Evolutionary conservation across 1,284 basidiomycete genomes (phyloP).

Genomic region (Ceratobasidium sp.): DNA sequence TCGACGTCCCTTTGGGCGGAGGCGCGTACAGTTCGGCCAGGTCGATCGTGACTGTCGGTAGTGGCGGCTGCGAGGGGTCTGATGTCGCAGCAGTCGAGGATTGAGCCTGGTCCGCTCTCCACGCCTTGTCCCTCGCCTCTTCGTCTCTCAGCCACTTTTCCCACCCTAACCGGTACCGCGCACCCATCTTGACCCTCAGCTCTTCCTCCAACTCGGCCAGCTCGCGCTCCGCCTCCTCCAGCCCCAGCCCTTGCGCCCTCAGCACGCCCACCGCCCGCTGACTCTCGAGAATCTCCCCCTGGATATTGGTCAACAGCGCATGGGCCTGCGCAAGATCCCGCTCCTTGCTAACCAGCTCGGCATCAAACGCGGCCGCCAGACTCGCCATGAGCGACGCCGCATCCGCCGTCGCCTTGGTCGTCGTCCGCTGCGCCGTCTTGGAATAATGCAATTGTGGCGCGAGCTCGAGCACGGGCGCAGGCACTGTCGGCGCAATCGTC

Average conservation of each 20-base stretch:
- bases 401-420: conserved; percentile 86
- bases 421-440: conserved; percentile 87
- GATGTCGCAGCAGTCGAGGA: not conserved
- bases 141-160: conserved; percentile 93
- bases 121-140: conserved; percentile 75
- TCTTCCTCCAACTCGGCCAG: conserved; percentile 76
- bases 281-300: conserved; percentile 92
- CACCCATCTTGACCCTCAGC: conserved; percentile 81
- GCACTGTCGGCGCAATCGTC: conserved; percentile 22
- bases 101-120: conserved; percentile 42
- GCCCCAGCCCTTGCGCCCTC: conserved; percentile 74
- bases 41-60: conserved; percentile 39
- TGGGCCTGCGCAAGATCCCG: conserved; percentile 93
- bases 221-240: conserved; percentile 72
- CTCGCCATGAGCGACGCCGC: conserved; percentile 90
- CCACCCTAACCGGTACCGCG: conserved; percentile 86
- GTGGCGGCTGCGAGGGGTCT: conserved; percentile 2
- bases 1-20: conserved; percentile 45
- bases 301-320: conserved; percentile 87
- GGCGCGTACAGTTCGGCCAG: conserved; percentile 11
- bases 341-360: conserved; percentile 92
- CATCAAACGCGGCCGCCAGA: conserved; percentile 93
- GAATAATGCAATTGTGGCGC: conserved; percentile 87
- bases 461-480: conserved; percentile 56
- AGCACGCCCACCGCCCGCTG: conserved; percentile 81